Conservation (phyloP, 1,139 yeast species). For the Saccharomyces hybrid region DNA sequence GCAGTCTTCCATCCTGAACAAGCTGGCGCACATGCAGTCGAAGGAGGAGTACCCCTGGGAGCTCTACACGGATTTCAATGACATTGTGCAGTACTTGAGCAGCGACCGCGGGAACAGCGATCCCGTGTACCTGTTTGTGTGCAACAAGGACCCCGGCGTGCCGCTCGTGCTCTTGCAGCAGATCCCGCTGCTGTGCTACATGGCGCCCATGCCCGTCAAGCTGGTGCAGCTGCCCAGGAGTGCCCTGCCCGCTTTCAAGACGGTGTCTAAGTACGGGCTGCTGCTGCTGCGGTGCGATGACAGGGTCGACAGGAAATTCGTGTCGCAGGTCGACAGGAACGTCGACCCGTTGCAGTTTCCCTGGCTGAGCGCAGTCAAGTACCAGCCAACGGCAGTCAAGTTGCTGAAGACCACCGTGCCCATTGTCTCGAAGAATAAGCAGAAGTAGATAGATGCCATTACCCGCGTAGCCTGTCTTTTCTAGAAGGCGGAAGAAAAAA, state of each 20-base stretch:
- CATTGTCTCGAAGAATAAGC: conserved; percentile 3
- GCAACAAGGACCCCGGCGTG: conserved; percentile 22
- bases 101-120: conserved; percentile 2
- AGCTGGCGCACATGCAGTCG: conserved; percentile 9
- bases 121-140: conserved; percentile 20
- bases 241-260: conserved; percentile 8
- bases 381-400: conserved; percentile 5
- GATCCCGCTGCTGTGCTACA: conserved; percentile 23
- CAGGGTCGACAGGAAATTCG: conserved; percentile 18
- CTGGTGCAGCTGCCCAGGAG: conserved; percentile 27
- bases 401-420: conserved; percentile 16
- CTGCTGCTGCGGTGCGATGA: conserved; percentile 18
- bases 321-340: conserved; percentile 12
- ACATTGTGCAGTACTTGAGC: conserved; percentile 15
- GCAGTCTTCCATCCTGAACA: conserved; percentile 16
- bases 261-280: conserved; percentile 17
- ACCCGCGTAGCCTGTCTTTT: background rate
- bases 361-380: conserved; percentile 20
- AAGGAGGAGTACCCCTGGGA: conserved; percentile 18
- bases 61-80: conserved; percentile 18
- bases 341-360: conserved; percentile 18
- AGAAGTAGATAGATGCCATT: background rate
- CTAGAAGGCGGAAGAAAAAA: conserved; percentile 5
- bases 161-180: conserved; percentile 25
- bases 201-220: conserved; percentile 15